Base-by-base conservation (phyloP, 2,329 filamentous ascomycete species). In the Coniochaeta ligniaria region DNA sequence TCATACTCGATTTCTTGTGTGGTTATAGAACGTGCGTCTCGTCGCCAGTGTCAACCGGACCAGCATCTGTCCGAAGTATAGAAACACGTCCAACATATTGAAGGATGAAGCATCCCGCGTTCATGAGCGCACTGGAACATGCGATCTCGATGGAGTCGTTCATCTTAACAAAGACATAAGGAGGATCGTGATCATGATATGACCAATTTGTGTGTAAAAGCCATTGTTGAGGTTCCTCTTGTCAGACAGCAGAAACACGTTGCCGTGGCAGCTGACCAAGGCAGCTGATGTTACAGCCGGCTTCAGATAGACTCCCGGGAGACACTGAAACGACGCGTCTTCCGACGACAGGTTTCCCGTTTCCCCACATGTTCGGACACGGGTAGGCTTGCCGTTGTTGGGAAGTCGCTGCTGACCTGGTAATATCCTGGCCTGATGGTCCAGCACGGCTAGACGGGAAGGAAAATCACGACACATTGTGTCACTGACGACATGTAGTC, bases 191-290 rank as follows among this genome's bases (percentile, higher is more conserved):
- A 28, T 52, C 24, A 47, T 2, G 22, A 52, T 6, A 16, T 52
- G 11, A 5, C 14, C 24, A 52, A 31, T 52, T n/a, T 52, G 26
- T 11, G 47, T n/a, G 26, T 31, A 52, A 26, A 52, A 52, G 47
- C 47, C 47, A 52, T 52, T 52, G 26, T n/a, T n/a, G 47, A 26
- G 12, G 14, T 52, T 17, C 47, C 26, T 22, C 26, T 17, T 22
- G 47, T 31, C 47, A 22, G 43, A 12, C n/a, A 47, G 43, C 20
- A 24, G 43, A 47, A 47, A 52, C 47, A 52, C 47, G 47, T 52
- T 52, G 47, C 47, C 47, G 47, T 35, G 54, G 54, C 54, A 56
- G 54, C 54, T 56, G 28, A 56, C 54, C 54, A 56, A 56, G 54
- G 54, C 54, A 56, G 54, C 22, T 56, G 17, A 22, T 26, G 54